A percentile compares a stretch with the other conserved stretches of the same genome.
Evolutionary conservation across 2,329 filamentous ascomycete genomes (phyloP).

Genomic region (Penicillium glabrum): DNA sequence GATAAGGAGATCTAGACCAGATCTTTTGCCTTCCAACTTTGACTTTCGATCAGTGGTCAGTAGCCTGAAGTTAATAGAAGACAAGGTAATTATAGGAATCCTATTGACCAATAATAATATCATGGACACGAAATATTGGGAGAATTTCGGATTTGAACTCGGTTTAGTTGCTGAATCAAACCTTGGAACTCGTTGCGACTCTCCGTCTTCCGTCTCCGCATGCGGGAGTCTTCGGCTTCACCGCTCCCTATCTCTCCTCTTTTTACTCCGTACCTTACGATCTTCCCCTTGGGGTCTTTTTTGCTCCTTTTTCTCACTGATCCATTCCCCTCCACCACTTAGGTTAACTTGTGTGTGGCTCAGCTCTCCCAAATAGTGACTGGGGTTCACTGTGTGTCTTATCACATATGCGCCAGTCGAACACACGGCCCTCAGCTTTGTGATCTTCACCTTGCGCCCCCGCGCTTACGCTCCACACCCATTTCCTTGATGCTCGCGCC

Average conservation of each 20-base stretch:
- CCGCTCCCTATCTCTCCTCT: conserved; percentile 15
- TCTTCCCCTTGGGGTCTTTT: not conserved
- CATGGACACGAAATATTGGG: too few species aligned
- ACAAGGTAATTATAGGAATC: too few species aligned
- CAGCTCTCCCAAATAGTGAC: not conserved
- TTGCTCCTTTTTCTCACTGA: not conserved
- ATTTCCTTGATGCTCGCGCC: not conserved
- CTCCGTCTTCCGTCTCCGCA: conserved; percentile 9
- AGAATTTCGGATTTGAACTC: too few species aligned
- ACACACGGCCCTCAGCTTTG: conserved; percentile 9
- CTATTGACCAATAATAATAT: too few species aligned
- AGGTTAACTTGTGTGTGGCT: not conserved
- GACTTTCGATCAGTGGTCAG: too few species aligned
- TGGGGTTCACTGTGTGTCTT: conserved; percentile 1
- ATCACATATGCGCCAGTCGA: conserved; percentile 12
- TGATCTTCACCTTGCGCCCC: conserved; percentile 9
- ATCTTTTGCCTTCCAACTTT: too few species aligned
- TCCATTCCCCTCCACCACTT: not conserved
- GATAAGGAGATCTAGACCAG: too few species aligned
- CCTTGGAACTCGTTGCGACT: too few species aligned
- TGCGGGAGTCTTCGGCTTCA: conserved; percentile 20
- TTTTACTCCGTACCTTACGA: not conserved
- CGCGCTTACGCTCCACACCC: conserved; percentile 13
- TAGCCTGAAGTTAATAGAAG: too few species aligned
- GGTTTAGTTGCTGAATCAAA: too few species aligned